Base-by-base conservation (phyloP, 1,284 basidiomycete species). In the Irpex sp. region DNA sequence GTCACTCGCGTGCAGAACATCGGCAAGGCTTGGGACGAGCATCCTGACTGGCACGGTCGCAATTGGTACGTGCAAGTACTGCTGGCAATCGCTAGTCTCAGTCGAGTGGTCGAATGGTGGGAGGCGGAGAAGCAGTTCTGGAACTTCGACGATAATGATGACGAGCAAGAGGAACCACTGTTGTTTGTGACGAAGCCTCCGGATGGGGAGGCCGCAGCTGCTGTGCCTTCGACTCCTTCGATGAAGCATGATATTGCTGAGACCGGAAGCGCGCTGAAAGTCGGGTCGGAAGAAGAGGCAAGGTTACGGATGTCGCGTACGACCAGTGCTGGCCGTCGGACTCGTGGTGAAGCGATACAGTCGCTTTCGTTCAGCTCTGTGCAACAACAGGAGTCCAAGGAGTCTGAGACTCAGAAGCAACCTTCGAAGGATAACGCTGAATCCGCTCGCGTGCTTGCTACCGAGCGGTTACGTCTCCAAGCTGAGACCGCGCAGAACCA, bases 121-220 rank as follows among this genome's bases (percentile, higher is more conserved):
- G 95, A 98, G 75, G 97, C 97, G n/a, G 97, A 99, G 79, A 97
- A 97, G 72, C 94, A 96, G 66, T 99, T 99, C 77, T 99, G 97
- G 97, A 98, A 98, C 72, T 98, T 98, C 72, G 93, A 96, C 72
- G 95, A 97, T 64, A 93, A 96, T 64, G 92, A 95, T 60, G 88
- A 90, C 63, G 95, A 96, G 70, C 83, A 88, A 71, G 93, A 95
- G 59, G 95, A 97, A 68, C 92, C 93, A 0, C 80, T 97, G 60
- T 85, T 89, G 65, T 97, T 97, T 71, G 92, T 97, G 62, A 88
- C 94, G 72, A 95, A 95, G 71, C 88, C 93, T 1, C 84, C 84
- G 3, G 86, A 88, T 57, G 88, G 90, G 63, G 76, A 73, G 58
- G 66, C 66, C 17, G 68, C 77, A 17, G 71, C 76, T 37, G 77